phyloP scores from a whole-genome alignment of 2,329 filamentous ascomycete species.

The Lachnellula arida region DNA sequence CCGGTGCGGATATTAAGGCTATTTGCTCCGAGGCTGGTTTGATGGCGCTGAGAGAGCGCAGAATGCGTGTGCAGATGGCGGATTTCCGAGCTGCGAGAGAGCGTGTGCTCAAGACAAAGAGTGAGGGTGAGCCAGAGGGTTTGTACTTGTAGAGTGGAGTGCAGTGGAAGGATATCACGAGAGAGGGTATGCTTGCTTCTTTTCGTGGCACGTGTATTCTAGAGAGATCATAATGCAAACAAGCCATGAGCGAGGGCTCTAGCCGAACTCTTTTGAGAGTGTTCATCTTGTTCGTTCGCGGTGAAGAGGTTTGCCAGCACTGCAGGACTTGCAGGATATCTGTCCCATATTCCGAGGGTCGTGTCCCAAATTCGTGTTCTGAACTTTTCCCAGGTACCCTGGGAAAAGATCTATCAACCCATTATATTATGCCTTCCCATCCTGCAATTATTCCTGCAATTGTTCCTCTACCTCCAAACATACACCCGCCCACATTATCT shows the following conservation, averaged over 20 bases:
- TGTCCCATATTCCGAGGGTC: too few species aligned
- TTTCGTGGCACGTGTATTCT: conserved; percentile 28
- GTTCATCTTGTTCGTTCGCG: too few species aligned
- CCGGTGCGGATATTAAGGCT: conserved; percentile 96
- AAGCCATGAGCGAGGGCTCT: not conserved
- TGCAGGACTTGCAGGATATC: too few species aligned
- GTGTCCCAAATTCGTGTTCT: too few species aligned
- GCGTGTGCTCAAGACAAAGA: conserved; percentile 96
- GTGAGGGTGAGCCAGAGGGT: conserved; percentile 95
- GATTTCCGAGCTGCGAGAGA: conserved; percentile 93
- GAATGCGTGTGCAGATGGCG: conserved; percentile 98
- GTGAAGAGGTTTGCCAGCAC: too few species aligned
- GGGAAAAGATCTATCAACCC: too few species aligned
- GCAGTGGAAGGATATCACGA: not conserved
- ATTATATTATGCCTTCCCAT: too few species aligned
- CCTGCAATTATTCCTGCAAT: too few species aligned
- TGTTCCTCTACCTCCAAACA: too few species aligned
- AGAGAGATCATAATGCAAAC: conserved; percentile 18
- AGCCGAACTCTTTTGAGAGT: not conserved
- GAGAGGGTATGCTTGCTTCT: conserved; percentile 19
- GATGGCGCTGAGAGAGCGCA: conserved; percentile 86
- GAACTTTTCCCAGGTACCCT: too few species aligned
- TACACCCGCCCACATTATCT: too few species aligned
- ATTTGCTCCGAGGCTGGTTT: conserved; percentile 97
- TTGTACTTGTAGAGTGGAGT: conserved; percentile 75